Evolutionary conservation across 1,284 basidiomycete genomes (phyloP).

Genomic region (Stygiomarasmius scandens): DNA sequence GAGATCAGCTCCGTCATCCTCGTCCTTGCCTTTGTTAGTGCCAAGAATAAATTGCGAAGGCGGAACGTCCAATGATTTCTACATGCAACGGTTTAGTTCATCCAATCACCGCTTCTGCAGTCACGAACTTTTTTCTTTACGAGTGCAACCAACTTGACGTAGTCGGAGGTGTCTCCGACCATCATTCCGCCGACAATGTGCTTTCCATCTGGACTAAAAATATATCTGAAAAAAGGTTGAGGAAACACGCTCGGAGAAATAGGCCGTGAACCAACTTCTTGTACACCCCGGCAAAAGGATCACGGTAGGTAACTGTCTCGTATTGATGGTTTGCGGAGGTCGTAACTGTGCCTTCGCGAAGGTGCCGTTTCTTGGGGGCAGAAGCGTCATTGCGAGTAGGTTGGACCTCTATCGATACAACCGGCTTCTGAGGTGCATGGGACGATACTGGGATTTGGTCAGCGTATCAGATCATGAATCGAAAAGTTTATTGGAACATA

Average conservation of each 20-base stretch:
- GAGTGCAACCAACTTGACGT: constrained; percentile 69
- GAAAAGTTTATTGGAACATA: constrained; percentile 17
- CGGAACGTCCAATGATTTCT: constrained; percentile 67
- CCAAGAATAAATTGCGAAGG: constrained; percentile 73
- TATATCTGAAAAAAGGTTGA: constrained; percentile 44
- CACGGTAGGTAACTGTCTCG: constrained; percentile 3
- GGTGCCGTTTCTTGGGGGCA: constrained; percentile 2
- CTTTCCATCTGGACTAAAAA: constrained; percentile 77
- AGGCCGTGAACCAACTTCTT: constrained; percentile 50
- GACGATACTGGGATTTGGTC: neutral
- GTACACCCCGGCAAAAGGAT: constrained; percentile 72
- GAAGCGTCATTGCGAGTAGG: neutral
- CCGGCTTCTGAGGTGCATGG: neutral
- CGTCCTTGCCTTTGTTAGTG: constrained; percentile 45
- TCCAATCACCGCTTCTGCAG: constrained; percentile 1
- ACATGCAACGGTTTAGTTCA: constrained; percentile 8
- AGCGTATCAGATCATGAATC: constrained; percentile 21
- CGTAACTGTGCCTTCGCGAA: neutral
- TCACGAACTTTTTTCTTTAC: constrained; percentile 67
- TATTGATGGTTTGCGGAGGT: neutral
- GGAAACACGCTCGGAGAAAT: neutral
- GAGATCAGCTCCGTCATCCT: constrained; percentile 65
- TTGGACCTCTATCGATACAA: neutral
- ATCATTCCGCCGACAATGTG: constrained; percentile 81
- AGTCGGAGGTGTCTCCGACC: constrained; percentile 77